Conservation (phyloP, 768 basidiomycete genomes). For the Tulasnella sp. region DNA sequence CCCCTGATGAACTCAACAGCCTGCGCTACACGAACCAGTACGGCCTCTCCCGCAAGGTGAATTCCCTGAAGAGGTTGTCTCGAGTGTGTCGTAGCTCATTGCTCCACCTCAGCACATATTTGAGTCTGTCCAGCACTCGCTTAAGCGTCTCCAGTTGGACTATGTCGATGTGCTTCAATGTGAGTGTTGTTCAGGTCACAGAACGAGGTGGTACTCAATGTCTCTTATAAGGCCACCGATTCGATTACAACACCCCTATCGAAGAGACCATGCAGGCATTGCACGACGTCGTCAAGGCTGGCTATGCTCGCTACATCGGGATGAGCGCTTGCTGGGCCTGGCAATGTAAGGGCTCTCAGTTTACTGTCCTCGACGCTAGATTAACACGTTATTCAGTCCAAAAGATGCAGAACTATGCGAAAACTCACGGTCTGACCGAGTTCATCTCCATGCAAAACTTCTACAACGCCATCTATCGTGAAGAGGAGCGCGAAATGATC, state of each 20-base stretch:
- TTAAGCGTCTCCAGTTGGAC: constrained; percentile 58
- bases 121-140: constrained; percentile 36
- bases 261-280: constrained; percentile 13
- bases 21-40: constrained; percentile 47
- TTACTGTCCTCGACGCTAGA: background rate
- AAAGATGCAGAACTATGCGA: constrained; percentile 8
- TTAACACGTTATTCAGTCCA: background rate
- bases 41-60: constrained; percentile 40
- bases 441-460: constrained; percentile 19
- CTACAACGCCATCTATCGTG: constrained; percentile 18
- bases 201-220: background rate
- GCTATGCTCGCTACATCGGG: constrained; percentile 6
- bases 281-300: constrained; percentile 8
- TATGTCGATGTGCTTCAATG: constrained; percentile 65
- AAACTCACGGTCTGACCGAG: constrained; percentile 8
- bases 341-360: background rate
- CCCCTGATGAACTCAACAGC: constrained; percentile 22
- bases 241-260: constrained; percentile 4
- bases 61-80: background rate
- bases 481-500: constrained; percentile 19
- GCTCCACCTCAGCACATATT: constrained; percentile 46
- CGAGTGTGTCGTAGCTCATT: background rate
- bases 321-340: constrained; percentile 9
- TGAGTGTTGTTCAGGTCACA: constrained; percentile 24
- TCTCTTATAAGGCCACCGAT: background rate